Evolutionary conservation across 2,329 filamentous ascomycete genomes (phyloP).

Genomic region (Penicillium sp.): DNA sequence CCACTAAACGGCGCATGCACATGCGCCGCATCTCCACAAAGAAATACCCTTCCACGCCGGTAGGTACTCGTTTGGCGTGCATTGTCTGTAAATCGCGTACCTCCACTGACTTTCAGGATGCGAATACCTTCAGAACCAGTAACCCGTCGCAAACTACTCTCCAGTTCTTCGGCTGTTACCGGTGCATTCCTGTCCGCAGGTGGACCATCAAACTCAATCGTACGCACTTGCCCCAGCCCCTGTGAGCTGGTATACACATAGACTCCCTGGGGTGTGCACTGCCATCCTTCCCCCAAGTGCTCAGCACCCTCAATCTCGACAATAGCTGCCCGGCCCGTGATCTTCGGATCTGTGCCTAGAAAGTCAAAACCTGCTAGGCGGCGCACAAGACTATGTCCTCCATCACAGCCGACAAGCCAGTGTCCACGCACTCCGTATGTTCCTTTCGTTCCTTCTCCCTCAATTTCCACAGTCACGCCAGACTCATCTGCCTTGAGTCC

Average conservation of each 20-base stretch:
- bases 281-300: background rate
- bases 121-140: slow-evolving; percentile 11
- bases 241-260: slow-evolving; percentile 2
- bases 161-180: slow-evolving; percentile 15
- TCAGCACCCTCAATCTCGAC: slow-evolving; percentile 34
- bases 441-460: background rate
- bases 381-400: slow-evolving; percentile 43
- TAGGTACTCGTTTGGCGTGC: slow-evolving; percentile 6
- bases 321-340: slow-evolving; percentile 37
- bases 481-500: background rate
- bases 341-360: slow-evolving; percentile 37
- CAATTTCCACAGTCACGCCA: slow-evolving; percentile 4
- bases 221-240: slow-evolving; percentile 1
- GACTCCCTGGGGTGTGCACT: slow-evolving; percentile 3
- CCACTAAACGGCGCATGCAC: slow-evolving; percentile 21
- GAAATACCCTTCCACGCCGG: slow-evolving; percentile 20
- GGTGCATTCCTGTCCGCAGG: slow-evolving; percentile 1
- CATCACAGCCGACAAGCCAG: slow-evolving; percentile 49
- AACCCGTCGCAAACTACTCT: slow-evolving; percentile 19
- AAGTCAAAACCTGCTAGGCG: slow-evolving; percentile 40
- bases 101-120: background rate
- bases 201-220: slow-evolving; percentile 10
- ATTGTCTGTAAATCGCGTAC: slow-evolving; percentile 7
- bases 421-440: slow-evolving; percentile 22
- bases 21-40: slow-evolving; percentile 20